Percentiles rank a stretch among this genome's conserved stretches.
These are phyloP conservation scores for Hypocreales sp. DNA, from an alignment of 2,329 filamentous ascomycete genomes.

Conservation along the genomic window DNA sequence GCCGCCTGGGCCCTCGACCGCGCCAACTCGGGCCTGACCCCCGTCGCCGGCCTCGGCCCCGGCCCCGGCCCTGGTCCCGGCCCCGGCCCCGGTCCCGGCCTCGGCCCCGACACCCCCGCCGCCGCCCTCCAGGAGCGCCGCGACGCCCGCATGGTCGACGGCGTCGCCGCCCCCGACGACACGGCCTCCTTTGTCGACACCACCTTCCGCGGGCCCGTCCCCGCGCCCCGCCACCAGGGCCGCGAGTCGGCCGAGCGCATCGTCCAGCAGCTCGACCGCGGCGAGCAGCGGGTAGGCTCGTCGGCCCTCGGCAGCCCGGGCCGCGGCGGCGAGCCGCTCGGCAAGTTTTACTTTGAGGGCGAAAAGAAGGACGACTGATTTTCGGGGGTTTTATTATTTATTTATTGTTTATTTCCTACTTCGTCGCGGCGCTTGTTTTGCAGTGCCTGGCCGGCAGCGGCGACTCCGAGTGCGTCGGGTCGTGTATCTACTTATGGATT, in stretches of 20 bases:
- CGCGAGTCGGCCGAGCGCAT: constrained; percentile 50
- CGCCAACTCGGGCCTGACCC: constrained; percentile 35
- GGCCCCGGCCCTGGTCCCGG: too few relatives aligned
- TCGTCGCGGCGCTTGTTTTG: too few relatives aligned
- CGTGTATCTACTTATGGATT: too few relatives aligned
- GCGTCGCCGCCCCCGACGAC: constrained; percentile 34
- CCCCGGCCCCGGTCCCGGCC: constrained; percentile 21
- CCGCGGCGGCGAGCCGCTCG: constrained; percentile 29
- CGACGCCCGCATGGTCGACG: constrained; percentile 52
- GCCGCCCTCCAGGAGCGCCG: constrained; percentile 33
- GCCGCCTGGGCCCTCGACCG: constrained; percentile 31
- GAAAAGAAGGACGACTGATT: constrained; percentile 13
- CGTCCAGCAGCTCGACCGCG: constrained; percentile 39
- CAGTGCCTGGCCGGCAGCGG: too few relatives aligned
- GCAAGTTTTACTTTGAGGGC: constrained; percentile 46
- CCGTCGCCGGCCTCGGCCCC: constrained; percentile 17
- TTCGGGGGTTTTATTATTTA: too few relatives aligned
- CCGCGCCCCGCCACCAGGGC: constrained; percentile 16
- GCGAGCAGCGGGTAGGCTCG: constrained; percentile 23
- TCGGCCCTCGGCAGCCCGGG: constrained; percentile 27
- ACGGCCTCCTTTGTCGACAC: constrained; percentile 46
- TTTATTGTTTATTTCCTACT: too few relatives aligned
- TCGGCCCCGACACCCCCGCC: constrained; percentile 21
- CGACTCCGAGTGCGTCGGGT: too few relatives aligned
- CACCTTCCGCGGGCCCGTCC: constrained; percentile 41